Conservation (phyloP, 2,329 filamentous ascomycete species). For the Trichophyton rubrum region DNA sequence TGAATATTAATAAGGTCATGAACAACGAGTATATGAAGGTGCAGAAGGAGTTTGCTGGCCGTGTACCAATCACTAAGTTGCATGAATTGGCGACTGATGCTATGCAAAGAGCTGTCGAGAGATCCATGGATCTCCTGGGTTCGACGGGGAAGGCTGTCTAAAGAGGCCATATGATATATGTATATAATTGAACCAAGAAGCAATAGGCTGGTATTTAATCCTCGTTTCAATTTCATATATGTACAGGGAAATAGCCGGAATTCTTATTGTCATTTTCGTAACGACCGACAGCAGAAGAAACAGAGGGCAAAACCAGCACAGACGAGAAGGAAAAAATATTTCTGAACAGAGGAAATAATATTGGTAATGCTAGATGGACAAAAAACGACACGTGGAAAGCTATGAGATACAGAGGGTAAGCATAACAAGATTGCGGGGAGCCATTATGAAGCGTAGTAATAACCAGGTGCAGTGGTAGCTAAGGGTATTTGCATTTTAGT, state of each 20-base stretch:
- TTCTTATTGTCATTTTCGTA: too few species aligned
- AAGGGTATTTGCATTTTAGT: not conserved
- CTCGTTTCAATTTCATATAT: constrained; percentile 2
- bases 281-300: not conserved
- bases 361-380: not conserved
- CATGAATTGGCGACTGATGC: constrained; percentile 43
- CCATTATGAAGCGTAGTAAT: not conserved
- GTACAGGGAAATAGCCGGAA: not conserved
- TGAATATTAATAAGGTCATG: constrained; percentile 50
- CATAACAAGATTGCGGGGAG: not conserved
- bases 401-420: constrained; percentile 1
- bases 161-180: not conserved
- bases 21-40: constrained; percentile 40
- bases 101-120: constrained; percentile 45
- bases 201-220: not conserved
- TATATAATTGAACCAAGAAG: not conserved
- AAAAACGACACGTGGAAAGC: not conserved
- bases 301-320: not conserved
- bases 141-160: constrained; percentile 27
- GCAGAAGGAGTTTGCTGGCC: constrained; percentile 39
- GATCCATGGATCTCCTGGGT: constrained; percentile 42
- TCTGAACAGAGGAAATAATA: not conserved
- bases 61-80: constrained; percentile 40
- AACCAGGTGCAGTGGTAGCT: not conserved
- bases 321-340: not conserved